Evolutionary conservation across 352 stramenopile species (phyloP).

Genomic region (Phytopythium sindhum): DNA sequence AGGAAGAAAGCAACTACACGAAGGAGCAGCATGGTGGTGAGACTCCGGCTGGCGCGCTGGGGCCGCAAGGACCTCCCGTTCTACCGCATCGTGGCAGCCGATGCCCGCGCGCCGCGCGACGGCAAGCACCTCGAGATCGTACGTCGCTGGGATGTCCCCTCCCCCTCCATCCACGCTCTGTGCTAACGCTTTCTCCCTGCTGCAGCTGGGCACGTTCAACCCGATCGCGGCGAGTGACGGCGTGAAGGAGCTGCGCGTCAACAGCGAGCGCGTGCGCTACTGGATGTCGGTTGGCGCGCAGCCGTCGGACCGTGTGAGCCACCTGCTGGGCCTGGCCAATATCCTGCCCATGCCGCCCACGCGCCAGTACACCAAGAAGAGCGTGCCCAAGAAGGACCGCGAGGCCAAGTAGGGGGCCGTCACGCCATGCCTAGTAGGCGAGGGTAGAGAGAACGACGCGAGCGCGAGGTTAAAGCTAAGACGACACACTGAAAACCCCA

Average conservation of each 20-base stretch:
- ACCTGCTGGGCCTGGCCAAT: slow-evolving; percentile 80
- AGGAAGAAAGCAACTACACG: neutral
- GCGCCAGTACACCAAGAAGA: slow-evolving; percentile 84
- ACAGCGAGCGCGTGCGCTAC: slow-evolving; percentile 84
- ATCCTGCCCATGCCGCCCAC: slow-evolving; percentile 81
- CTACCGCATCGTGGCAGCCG: slow-evolving; percentile 87
- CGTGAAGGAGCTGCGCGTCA: slow-evolving; percentile 86
- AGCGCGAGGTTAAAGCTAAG: neutral
- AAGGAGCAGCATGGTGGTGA: slow-evolving; percentile 65
- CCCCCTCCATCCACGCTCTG: neutral
- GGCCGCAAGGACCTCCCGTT: slow-evolving; percentile 86
- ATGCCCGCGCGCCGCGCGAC: slow-evolving; percentile 76
- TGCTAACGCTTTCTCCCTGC: neutral
- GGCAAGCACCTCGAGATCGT: slow-evolving; percentile 87
- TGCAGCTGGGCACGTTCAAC: slow-evolving; percentile 84
- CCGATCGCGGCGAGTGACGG: slow-evolving; percentile 77
- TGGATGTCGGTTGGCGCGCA: slow-evolving; percentile 87
- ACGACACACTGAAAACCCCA: neutral
- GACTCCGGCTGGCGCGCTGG: slow-evolving; percentile 82
- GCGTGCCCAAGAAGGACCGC: slow-evolving; percentile 79
- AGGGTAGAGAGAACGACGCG: neutral
- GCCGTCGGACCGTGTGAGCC: slow-evolving; percentile 78
- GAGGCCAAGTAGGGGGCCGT: slow-evolving; percentile 28
- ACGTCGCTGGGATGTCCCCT: slow-evolving; percentile 17
- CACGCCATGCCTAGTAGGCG: neutral